Evolutionary conservation across 495 filamentous ascomycete species (phyloP).

Genomic region (Parathielavia appendiculata): DNA sequence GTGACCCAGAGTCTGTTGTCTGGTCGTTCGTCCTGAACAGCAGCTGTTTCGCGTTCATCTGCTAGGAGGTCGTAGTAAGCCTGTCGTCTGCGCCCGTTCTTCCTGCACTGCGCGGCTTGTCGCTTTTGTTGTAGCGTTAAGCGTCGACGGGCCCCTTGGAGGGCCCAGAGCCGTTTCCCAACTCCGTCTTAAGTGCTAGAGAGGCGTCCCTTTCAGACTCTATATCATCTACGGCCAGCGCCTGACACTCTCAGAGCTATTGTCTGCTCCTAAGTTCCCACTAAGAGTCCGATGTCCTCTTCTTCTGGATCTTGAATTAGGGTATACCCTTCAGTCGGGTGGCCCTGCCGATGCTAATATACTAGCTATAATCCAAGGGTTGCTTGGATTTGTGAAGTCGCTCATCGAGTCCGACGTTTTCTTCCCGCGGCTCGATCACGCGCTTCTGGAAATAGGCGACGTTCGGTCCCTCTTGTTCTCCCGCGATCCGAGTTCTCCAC

Average conservation of each 20-base stretch:
- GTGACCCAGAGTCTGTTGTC: not conserved
- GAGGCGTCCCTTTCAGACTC: too few species aligned
- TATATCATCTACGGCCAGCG: too few species aligned
- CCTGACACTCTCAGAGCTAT: too few species aligned
- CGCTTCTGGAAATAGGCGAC: not conserved
- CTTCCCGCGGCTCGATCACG: not conserved
- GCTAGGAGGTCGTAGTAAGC: not conserved
- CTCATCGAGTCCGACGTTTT: not conserved
- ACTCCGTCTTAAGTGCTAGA: not conserved
- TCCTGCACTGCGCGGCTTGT: not conserved
- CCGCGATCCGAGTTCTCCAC: not conserved
- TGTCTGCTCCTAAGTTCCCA: too few species aligned
- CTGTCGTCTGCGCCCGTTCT: not conserved
- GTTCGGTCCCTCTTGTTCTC: not conserved
- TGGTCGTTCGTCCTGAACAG: not conserved
- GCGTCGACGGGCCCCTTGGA: not conserved
- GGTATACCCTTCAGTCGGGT: too few species aligned
- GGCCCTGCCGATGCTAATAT: too few species aligned
- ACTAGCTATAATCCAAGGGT: too few species aligned
- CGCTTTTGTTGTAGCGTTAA: not conserved
- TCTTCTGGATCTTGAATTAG: too few species aligned
- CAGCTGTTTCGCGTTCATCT: not conserved
- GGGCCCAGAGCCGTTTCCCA: not conserved
- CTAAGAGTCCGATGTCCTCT: too few species aligned
- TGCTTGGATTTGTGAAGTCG: too few species aligned